Conservation (phyloP, 108 stramenopile species). For the Skeletonema marinoi region DNA sequence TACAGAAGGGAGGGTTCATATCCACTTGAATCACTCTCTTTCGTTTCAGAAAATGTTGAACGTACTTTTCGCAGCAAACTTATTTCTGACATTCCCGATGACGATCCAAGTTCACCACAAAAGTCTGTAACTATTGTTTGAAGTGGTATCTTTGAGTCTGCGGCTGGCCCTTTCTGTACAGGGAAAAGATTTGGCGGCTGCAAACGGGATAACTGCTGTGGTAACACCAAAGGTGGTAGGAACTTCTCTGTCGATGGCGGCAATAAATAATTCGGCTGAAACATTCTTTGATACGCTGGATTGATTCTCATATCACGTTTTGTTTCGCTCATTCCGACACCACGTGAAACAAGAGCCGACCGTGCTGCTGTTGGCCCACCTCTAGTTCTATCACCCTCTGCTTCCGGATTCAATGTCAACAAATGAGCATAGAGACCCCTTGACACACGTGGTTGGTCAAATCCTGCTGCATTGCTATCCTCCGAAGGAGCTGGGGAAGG, state of each 20-base stretch:
- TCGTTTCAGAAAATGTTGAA: slow-evolving; percentile 21
- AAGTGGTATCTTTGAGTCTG: slow-evolving; percentile 10
- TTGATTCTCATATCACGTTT: slow-evolving; percentile 34
- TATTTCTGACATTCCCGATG: slow-evolving; percentile 35
- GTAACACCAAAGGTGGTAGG: slow-evolving; percentile 23
- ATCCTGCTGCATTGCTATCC: slow-evolving; percentile 40
- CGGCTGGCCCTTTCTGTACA: not conserved
- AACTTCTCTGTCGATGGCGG: slow-evolving; percentile 6
- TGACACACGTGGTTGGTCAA: slow-evolving; percentile 35
- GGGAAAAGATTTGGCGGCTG: slow-evolving; percentile 2
- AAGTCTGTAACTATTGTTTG: slow-evolving; percentile 17
- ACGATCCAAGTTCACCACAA: not conserved
- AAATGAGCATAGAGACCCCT: slow-evolving; percentile 44
- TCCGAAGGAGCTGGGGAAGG: slow-evolving; percentile 21
- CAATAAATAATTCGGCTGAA: slow-evolving; percentile 16
- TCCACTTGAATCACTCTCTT: slow-evolving; percentile 11
- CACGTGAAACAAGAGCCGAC: slow-evolving; percentile 61
- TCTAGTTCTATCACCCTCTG: slow-evolving; percentile 56
- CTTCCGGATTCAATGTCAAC: slow-evolving; percentile 59
- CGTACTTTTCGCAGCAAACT: slow-evolving; percentile 51
- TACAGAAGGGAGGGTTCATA: slow-evolving; percentile 72
- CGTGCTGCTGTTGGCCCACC: slow-evolving; percentile 55
- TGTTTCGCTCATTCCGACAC: slow-evolving; percentile 53
- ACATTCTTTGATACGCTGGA: slow-evolving; percentile 44
- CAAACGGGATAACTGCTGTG: slow-evolving; percentile 19